Percentiles rank a stretch among this genome's conserved stretches.
Conservation (phyloP, 345 rosid species). For the Gossypium mustelinum region DNA sequence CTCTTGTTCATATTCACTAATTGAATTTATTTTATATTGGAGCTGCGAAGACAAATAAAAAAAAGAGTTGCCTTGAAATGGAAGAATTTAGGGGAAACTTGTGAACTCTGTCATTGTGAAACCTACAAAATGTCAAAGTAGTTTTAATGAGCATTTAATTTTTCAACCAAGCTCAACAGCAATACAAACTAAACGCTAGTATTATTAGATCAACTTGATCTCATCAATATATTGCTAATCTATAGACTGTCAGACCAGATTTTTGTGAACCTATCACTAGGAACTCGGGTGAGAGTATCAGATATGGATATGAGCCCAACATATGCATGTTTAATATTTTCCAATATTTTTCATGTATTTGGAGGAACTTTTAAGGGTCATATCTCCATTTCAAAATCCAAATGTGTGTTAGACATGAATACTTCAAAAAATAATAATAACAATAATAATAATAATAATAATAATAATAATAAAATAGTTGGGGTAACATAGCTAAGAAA, state of each 20-base stretch:
- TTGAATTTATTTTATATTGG: not conserved
- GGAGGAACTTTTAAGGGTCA: too few species aligned
- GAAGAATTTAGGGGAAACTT: not conserved
- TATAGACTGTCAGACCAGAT: not conserved
- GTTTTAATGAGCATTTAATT: not conserved
- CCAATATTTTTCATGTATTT: too few species aligned
- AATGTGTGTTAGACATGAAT: too few species aligned
- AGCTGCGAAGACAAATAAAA: not conserved
- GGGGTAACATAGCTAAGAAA: not conserved
- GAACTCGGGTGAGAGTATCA: too few species aligned
- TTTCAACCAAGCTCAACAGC: not conserved
- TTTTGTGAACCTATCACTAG: not conserved
- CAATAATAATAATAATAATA: too few species aligned
- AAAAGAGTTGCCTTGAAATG: not conserved
- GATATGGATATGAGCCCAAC: too few species aligned
- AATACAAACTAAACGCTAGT: not conserved
- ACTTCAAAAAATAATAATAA: too few species aligned
- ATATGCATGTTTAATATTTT: too few species aligned
- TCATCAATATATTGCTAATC: not conserved
- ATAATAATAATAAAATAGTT: too few species aligned
- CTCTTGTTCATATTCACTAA: not conserved
- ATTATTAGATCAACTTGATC: not conserved
- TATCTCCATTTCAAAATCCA: too few species aligned
- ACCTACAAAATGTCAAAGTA: slow-evolving; percentile 7
- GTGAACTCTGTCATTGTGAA: not conserved